Evolutionary conservation across 2,329 filamentous ascomycete species (phyloP).

Genomic region (Nemania sp.): DNA sequence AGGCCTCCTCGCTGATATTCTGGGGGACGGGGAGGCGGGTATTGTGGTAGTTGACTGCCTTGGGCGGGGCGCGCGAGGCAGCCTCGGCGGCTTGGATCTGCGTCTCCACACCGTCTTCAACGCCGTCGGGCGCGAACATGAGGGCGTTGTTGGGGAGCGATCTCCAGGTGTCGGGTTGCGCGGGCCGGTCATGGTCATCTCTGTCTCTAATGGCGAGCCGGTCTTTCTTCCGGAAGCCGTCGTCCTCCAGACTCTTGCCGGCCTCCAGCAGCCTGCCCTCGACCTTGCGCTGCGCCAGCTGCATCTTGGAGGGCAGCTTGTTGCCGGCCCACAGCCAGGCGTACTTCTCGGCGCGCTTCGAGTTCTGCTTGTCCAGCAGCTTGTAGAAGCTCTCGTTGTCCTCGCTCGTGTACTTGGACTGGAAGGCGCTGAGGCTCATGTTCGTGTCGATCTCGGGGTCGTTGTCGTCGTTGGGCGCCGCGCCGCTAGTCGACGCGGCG

Average conservation of each 20-base stretch:
- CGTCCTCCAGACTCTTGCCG: slow-evolving; percentile 61
- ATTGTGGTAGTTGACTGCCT: slow-evolving; percentile 82
- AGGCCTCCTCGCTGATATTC: slow-evolving; percentile 53
- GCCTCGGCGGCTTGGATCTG: slow-evolving; percentile 75
- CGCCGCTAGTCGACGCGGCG: slow-evolving; percentile 54
- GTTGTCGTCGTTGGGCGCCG: slow-evolving; percentile 51
- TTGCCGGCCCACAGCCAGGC: slow-evolving; percentile 91
- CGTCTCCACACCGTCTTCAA: slow-evolving; percentile 71
- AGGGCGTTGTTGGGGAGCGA: slow-evolving; percentile 80
- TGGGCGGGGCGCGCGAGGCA: slow-evolving; percentile 79
- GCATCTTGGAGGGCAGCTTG: slow-evolving; percentile 84
- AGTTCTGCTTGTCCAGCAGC: slow-evolving; percentile 89
- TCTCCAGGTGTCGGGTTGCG: slow-evolving; percentile 82
- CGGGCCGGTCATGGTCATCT: slow-evolving; percentile 77
- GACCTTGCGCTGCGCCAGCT: slow-evolving; percentile 75
- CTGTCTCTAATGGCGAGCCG: slow-evolving; percentile 73
- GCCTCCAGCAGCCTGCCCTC: slow-evolving; percentile 61
- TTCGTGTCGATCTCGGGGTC: slow-evolving; percentile 74
- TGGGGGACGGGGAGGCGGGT: slow-evolving; percentile 76
- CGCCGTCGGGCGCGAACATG: slow-evolving; percentile 83
- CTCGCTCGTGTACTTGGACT: slow-evolving; percentile 94
- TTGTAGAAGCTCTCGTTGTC: slow-evolving; percentile 98
- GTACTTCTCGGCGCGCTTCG: slow-evolving; percentile 84
- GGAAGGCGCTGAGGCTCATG: slow-evolving; percentile 86
- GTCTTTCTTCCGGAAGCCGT: slow-evolving; percentile 68